Evolutionary conservation across 83 land plant genomes (phyloP).

Genomic region (Diphasiastrum complanatum): DNA sequence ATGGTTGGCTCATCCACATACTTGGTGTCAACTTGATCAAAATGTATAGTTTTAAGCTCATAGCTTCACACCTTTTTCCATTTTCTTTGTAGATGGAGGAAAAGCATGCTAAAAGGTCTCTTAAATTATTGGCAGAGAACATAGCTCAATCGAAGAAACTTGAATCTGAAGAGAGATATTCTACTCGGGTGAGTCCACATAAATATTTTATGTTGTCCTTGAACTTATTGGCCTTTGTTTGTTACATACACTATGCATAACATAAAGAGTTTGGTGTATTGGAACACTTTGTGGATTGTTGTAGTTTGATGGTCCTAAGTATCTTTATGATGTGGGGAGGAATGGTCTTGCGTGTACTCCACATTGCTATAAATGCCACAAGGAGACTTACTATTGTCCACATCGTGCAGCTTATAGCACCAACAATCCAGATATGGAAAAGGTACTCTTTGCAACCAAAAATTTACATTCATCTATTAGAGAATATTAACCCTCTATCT

Average conservation of each 20-base stretch:
- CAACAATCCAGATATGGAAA: constrained; percentile 2
- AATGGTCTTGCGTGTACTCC: constrained; percentile 4
- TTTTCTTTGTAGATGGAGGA: background rate
- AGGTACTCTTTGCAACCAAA: background rate
- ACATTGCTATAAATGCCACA: constrained; percentile 3
- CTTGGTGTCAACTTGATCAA: too few relatives aligned
- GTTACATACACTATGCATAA: background rate
- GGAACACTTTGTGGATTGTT: too few relatives aligned
- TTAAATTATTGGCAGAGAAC: background rate
- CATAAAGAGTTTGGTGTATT: background rate
- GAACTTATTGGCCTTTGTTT: background rate
- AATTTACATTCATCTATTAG: too few relatives aligned
- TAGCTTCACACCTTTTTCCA: too few relatives aligned
- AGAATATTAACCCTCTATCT: too few relatives aligned
- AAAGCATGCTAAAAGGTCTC: background rate
- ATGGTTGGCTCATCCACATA: too few relatives aligned
- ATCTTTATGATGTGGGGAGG: constrained; percentile 12
- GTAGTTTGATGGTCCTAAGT: constrained; percentile 13
- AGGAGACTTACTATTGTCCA: constrained; percentile 11
- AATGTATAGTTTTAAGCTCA: too few relatives aligned
- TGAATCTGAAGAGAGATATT: background rate
- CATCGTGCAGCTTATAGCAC: constrained; percentile 6
- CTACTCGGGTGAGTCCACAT: background rate
- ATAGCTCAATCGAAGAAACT: background rate
- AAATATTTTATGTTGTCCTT: background rate